Evolutionary conservation across 805 yeast genomes (phyloP), one percentile per base, ranked within the genome.

Genomic region (Candida xyloterini): DNA sequence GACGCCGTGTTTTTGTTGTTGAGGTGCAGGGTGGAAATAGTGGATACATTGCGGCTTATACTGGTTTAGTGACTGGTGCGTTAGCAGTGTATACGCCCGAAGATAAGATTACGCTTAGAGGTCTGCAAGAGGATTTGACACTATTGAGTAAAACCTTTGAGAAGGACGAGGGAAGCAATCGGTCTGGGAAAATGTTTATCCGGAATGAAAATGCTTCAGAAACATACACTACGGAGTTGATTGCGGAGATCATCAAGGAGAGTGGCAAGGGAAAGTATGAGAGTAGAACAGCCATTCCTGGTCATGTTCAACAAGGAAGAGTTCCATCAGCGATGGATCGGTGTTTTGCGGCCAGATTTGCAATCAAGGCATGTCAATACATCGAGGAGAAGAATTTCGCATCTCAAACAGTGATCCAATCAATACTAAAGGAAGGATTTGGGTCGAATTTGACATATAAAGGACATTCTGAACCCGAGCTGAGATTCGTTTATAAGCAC

Each of bases 11-110:
- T 16, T 93, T 93, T 62, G 96, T 93, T 27, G 93, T 93, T 48
- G 99, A 93, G 60, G 97, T 90, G 13, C 99, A 95, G 68, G 99
- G 99, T 55, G 99, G 99, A 40, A 84, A 88, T 61, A 84, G 93
- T 10, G 99, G 99, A 13, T 93, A 81, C 63, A 79, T 93, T 57
- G 96, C 98, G 5, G 79, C 95, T 4, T 81, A 73, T 62, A 81
- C 89, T 14, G 85, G 90, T 15, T 73, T 93, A 35, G 84, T 86
- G 31, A 78, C 90, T 30, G 99, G 99, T 43, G 96, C 98, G 3
- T 81, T 84, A 45, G 93, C 91, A 1, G 83, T 86, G 10, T 93
- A 90, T 65, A 79, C 86, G 3, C 99, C 99, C 10, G 99, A 90
- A 63, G 80, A 81, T 46, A 83, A 84, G 32, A 80, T 87, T 38